Evolutionary conservation across 148 eudicot genomes (phyloP).

Genomic region (Chenopodium suecicum): DNA sequence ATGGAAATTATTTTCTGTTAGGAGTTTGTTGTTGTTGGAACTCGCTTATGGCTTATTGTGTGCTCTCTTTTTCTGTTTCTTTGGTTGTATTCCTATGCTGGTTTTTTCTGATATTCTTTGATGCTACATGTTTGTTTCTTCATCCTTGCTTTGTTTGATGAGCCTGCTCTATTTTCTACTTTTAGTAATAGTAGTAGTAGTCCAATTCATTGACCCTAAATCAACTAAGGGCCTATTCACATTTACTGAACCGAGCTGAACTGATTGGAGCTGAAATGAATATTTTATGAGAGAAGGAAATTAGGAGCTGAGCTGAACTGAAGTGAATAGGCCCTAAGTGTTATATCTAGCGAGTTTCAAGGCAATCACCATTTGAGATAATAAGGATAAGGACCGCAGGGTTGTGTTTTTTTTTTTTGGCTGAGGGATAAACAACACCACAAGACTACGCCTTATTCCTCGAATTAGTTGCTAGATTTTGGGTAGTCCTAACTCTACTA

Average conservation of each 20-base stretch:
- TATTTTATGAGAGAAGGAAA: too few relatives aligned
- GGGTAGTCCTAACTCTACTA: too few relatives aligned
- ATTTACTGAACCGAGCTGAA: too few relatives aligned
- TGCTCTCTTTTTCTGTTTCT: not conserved
- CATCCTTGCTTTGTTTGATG: not conserved
- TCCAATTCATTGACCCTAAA: not conserved
- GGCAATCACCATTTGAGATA: not conserved
- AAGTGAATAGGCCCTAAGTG: not conserved
- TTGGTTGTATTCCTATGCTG: slow-evolving; percentile 1
- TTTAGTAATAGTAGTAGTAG: not conserved
- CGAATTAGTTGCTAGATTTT: too few relatives aligned
- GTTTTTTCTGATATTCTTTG: not conserved
- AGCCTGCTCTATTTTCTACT: not conserved
- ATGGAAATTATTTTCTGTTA: not conserved
- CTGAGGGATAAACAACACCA: too few relatives aligned
- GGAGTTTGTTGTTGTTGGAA: not conserved
- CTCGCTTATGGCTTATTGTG: not conserved
- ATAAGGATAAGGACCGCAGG: not conserved
- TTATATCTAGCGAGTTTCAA: not conserved
- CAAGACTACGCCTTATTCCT: too few relatives aligned
- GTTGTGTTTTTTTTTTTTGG: too few relatives aligned
- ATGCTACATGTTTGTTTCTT: not conserved
- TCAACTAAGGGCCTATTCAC: not conserved
- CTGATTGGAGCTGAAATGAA: too few relatives aligned
- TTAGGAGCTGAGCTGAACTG: too few relatives aligned